Evolutionary conservation across 2,329 filamentous ascomycete genomes (phyloP).

Genomic region (Aspergillus novofumigatus): DNA sequence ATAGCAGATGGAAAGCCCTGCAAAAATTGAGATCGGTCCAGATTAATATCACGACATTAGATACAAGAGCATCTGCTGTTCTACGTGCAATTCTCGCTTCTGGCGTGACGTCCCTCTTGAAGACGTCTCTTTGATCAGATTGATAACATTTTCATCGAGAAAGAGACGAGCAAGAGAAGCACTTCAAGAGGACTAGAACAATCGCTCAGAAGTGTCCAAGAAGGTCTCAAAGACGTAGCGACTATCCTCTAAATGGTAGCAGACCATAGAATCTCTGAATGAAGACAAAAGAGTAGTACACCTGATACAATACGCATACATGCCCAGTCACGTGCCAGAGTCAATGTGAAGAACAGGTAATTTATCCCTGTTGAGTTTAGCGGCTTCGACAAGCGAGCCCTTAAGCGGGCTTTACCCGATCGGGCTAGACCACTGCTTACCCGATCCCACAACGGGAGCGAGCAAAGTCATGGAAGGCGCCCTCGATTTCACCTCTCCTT

Average conservation of each 20-base stretch:
- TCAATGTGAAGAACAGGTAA: not conserved
- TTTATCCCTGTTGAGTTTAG: slow-evolving; percentile 16
- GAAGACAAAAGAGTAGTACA: not conserved
- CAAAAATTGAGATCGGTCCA: not conserved
- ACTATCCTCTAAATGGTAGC: not conserved
- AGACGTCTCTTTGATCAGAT: not conserved
- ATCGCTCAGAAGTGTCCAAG: not conserved
- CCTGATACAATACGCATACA: not conserved
- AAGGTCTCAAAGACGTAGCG: not conserved
- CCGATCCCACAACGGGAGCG: slow-evolving; percentile 38
- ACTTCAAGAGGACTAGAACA: not conserved
- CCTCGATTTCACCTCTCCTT: slow-evolving; percentile 33
- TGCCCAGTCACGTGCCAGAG: not conserved
- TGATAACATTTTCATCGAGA: not conserved
- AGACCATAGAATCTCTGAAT: not conserved
- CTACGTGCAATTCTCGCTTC: not conserved
- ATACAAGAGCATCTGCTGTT: not conserved
- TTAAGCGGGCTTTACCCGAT: slow-evolving; percentile 22
- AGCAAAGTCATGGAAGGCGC: slow-evolving; percentile 27
- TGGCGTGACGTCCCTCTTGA: not conserved
- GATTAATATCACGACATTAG: not conserved
- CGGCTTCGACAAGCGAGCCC: slow-evolving; percentile 32
- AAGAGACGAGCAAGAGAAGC: not conserved
- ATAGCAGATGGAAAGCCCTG: not conserved
- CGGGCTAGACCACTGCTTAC: slow-evolving; percentile 30